Evolutionary conservation across 2,329 filamentous ascomycete species (phyloP), one percentile per base, ranked within the genome.

Genomic region (Neopestalotiopsis sp.): DNA sequence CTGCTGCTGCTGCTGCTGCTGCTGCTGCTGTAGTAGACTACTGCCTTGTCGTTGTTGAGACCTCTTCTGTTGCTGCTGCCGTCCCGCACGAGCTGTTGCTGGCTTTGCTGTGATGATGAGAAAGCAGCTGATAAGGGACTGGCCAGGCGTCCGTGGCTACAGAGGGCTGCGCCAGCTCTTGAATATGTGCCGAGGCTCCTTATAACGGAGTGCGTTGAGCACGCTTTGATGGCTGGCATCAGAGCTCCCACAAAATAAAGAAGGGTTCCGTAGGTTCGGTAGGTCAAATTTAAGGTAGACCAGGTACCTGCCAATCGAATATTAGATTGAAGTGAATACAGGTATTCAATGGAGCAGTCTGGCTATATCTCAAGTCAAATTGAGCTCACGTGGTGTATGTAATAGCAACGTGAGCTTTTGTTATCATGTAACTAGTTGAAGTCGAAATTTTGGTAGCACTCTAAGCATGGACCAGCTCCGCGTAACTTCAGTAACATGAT

Each of bases 361-460:
- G 45, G 17, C 9, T 53, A 7, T 38, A 38, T 38, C 10, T 38
- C 24, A 28, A 10, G 34, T 38, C 34, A 10, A 38, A 38, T 9
- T 38, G 34, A 7, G 34, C 34, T 38, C 5, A 38, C 10, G 45
- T 10, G n/a, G n/a, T 53, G 6, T 10, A 7, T 7, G 6, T 7
- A 38, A 10, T 10, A 38, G 34, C 34, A 38, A 38, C 6, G 34
- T 38, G 5, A 38, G 34, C 34, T 38, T 38, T 38, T 38, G 34
- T 10, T 7, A 38, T 24, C 1, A 53, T n/a, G 45, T 20, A 53
- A 20, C 9, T 53, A 53, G 45, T 9, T n/a, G 45, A 53, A 20
- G 45, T 20, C 45, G 45, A 53, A 53, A 53, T 53, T 53, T 53
- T n/a, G 45, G 45, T 53, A 53, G n/a, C 45, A 53, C 17, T 53